Percentiles rank a stretch among this genome's conserved stretches.
phyloP scores from a whole-genome alignment of 2,329 filamentous ascomycete species.

The Orbilia brochopaga region DNA sequence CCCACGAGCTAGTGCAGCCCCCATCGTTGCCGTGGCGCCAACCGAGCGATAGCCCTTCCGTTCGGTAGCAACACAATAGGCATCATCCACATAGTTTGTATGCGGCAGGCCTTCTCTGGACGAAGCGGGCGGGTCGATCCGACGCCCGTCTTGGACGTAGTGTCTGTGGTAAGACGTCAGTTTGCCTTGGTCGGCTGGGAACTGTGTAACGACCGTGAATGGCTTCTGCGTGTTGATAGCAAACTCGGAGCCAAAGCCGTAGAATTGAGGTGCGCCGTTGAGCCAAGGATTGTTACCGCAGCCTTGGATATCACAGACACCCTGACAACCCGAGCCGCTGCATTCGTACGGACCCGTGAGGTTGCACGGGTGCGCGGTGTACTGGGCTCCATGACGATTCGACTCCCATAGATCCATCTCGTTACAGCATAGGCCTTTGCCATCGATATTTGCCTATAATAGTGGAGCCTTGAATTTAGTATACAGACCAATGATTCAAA shows the following conservation, averaged over 20 bases:
- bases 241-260: slow-evolving; percentile 57
- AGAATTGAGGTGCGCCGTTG: slow-evolving; percentile 55
- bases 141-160: slow-evolving; percentile 63
- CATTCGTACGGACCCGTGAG: slow-evolving; percentile 60
- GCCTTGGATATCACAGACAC: slow-evolving; percentile 61
- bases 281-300: slow-evolving; percentile 61
- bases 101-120: slow-evolving; percentile 61
- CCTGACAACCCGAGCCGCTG: slow-evolving; percentile 58
- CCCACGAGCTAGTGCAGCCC: slow-evolving; percentile 61
- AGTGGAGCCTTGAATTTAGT: too few species aligned
- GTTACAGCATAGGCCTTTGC: slow-evolving; percentile 58
- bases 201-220: slow-evolving; percentile 64
- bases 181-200: slow-evolving; percentile 58
- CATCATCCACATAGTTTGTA: slow-evolving; percentile 58
- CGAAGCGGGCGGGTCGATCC: slow-evolving; percentile 59
- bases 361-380: slow-evolving; percentile 63
- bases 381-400: slow-evolving; percentile 60
- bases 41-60: slow-evolving; percentile 57
- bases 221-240: slow-evolving; percentile 59
- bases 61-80: slow-evolving; percentile 57
- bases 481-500: too few species aligned
- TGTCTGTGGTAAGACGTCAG: slow-evolving; percentile 62
- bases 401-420: slow-evolving; percentile 62
- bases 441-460: slow-evolving; percentile 57
- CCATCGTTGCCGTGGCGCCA: slow-evolving; percentile 61